Evolutionary conservation across 345 rosid genomes (phyloP), one percentile per base, ranked within the genome.

Genomic region (Citrus trifoliata): DNA sequence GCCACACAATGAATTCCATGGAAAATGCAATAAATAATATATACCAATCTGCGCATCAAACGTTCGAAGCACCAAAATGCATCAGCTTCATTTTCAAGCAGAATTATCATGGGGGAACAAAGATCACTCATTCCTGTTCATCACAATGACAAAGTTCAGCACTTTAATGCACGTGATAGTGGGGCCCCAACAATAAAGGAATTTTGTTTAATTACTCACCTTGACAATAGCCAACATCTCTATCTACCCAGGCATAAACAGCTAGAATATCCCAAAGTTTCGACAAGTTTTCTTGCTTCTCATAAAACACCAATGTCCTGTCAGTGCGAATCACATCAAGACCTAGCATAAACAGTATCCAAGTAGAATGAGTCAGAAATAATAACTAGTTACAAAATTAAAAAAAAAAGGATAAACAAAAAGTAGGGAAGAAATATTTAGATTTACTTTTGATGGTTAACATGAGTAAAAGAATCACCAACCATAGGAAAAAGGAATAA

Each of bases 61-160:
- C 95, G 89, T 80, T 96, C 99, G 18, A 96, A 96, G 88, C 98
- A 94, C 99, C 99, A 94, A 88, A 96, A 96, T 24, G 98, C 91
- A 87, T 94, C 98, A 72, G 98, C 97, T 88, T 96, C 99, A 61
- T 94, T 87, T 51, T 94, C 90, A 61, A 94, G 93, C 84, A 96
- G 97, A 53, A 96, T 90, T 81, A 96, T 93, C 99, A 96, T 96
- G 51, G 99, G 99, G 51, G 98, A 96, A 82, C 99, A 96, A 79
- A 96, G 98, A 84, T 96, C 99, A 70, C 98, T 96, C 98, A 96
- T 96, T 86, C 98, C 98, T 96, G 92, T 79, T 76, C 70, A 80
- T 74, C 28, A 68, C 58, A 48, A 28, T 77, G 30, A 81, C 14
- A 73, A n/a, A 78, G 64, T 71, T 77, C 22, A 73, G 73, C 38